phyloP scores from a whole-genome alignment of 352 stramenopile species.

The Globisporangium ultimum region DNA sequence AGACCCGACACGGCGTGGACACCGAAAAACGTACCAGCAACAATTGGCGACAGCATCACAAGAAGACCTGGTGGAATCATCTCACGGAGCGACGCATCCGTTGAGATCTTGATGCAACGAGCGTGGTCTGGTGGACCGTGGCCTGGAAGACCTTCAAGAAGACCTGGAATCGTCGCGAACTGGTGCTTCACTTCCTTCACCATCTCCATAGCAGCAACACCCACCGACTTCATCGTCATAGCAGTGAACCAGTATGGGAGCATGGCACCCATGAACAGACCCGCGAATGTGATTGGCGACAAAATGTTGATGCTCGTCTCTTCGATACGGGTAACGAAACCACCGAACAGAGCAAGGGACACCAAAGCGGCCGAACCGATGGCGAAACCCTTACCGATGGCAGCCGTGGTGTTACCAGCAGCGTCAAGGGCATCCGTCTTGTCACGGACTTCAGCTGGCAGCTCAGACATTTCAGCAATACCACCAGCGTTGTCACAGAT shows the following conservation, averaged over 20 bases:
- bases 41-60: conserved; percentile 98
- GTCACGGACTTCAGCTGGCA: conserved; percentile 95
- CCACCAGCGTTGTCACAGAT: conserved; percentile 99
- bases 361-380: conserved; percentile 99
- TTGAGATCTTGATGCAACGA: conserved; percentile 99
- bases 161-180: conserved; percentile 98
- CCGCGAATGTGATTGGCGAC: conserved; percentile 97
- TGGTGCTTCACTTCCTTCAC: conserved; percentile 99
- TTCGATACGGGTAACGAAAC: conserved; percentile 97
- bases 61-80: conserved; percentile 98
- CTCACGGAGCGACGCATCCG: conserved; percentile 96
- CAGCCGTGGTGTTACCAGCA: conserved; percentile 98
- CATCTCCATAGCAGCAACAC: conserved; percentile 98
- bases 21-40: conserved; percentile 98
- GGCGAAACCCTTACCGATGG: conserved; percentile 99
- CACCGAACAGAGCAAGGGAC: conserved; percentile 97
- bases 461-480: conserved; percentile 99
- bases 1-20: conserved; percentile 97
- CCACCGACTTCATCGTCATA: conserved; percentile 99
- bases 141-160: conserved; percentile 92
- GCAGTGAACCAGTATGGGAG: conserved; percentile 99
- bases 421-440: conserved; percentile 99
- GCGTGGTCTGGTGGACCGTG: conserved; percentile 85
- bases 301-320: conserved; percentile 96
- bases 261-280: conserved; percentile 99